Conservation (phyloP, 2,329 filamentous ascomycete species). For the Domatiomyces catenatus region DNA sequence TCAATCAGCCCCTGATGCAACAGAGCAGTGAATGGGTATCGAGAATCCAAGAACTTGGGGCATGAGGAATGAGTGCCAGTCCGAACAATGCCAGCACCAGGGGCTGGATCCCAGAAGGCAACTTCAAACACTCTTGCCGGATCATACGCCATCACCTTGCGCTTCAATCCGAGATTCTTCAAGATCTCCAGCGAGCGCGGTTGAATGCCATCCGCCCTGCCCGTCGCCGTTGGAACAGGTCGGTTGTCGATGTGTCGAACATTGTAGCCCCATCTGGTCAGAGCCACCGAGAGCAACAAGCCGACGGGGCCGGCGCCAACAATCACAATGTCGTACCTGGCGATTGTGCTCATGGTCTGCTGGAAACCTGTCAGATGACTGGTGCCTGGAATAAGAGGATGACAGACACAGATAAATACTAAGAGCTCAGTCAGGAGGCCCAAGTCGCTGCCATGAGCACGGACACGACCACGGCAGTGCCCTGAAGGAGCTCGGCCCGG, state of each 20-base stretch:
- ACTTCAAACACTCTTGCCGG: constrained; percentile 71
- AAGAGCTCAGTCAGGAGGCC: constrained; percentile 7
- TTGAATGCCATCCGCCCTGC: constrained; percentile 82
- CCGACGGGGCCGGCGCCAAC: constrained; percentile 81
- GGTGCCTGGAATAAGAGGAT: background rate
- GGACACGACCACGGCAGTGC: background rate
- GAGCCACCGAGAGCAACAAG: constrained; percentile 70
- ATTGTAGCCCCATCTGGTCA: constrained; percentile 84
- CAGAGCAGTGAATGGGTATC: constrained; percentile 48
- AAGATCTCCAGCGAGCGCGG: constrained; percentile 75
- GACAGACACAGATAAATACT: background rate
- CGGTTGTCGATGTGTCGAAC: constrained; percentile 92
- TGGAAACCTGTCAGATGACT: background rate
- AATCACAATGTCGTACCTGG: constrained; percentile 50
- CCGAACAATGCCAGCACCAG: constrained; percentile 40
- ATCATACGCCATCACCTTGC: constrained; percentile 70
- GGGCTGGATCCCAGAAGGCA: constrained; percentile 48
- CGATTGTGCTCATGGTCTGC: constrained; percentile 4
- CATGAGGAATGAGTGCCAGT: constrained; percentile 70
- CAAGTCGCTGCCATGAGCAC: constrained; percentile 1
- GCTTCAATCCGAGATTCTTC: constrained; percentile 78
- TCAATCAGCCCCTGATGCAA: constrained; percentile 49
- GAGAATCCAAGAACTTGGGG: constrained; percentile 59
- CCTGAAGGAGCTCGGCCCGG: background rate
- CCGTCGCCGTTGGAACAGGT: constrained; percentile 67